Percentiles rank a stretch among this genome's conserved stretches.
These are phyloP conservation scores for Mercurialis annua DNA, from an alignment of 345 rosid genomes.

Conservation along the genomic window DNA sequence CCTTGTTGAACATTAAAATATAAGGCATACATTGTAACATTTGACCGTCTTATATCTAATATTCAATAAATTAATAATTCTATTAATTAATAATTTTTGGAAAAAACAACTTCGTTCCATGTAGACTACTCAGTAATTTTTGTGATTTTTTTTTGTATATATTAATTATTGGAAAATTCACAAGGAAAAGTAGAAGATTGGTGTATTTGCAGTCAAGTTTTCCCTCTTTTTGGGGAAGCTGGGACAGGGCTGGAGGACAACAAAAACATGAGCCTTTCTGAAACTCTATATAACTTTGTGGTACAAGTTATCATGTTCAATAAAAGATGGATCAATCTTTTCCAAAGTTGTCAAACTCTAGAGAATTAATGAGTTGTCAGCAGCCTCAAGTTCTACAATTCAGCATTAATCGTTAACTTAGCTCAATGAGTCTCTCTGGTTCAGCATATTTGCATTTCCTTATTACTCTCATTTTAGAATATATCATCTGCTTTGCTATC, in stretches of 20 bases:
- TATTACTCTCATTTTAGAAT: not conserved
- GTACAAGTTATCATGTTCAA: not conserved
- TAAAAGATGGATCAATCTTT: not conserved
- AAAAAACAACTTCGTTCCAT: too few relatives aligned
- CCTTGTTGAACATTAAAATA: too few relatives aligned
- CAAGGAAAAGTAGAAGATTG: not conserved
- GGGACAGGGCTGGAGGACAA: not conserved
- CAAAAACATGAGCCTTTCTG: not conserved
- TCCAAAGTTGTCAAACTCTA: not conserved
- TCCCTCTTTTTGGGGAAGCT: not conserved
- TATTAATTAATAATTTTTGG: too few relatives aligned
- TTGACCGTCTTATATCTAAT: too few relatives aligned
- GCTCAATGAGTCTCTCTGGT: not conserved
- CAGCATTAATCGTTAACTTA: not conserved
- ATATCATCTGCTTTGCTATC: not conserved
- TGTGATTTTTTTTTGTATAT: too few relatives aligned
- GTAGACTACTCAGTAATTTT: too few relatives aligned
- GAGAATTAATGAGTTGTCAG: not conserved
- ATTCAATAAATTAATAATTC: too few relatives aligned
- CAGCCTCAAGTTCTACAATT: not conserved
- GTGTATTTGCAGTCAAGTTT: not conserved
- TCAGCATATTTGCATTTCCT: not conserved
- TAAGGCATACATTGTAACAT: too few relatives aligned
- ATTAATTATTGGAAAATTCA: too few relatives aligned
- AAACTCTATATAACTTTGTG: not conserved